Conservation (phyloP, 1,139 yeast genomes). For the Ashbya aceris region DNA sequence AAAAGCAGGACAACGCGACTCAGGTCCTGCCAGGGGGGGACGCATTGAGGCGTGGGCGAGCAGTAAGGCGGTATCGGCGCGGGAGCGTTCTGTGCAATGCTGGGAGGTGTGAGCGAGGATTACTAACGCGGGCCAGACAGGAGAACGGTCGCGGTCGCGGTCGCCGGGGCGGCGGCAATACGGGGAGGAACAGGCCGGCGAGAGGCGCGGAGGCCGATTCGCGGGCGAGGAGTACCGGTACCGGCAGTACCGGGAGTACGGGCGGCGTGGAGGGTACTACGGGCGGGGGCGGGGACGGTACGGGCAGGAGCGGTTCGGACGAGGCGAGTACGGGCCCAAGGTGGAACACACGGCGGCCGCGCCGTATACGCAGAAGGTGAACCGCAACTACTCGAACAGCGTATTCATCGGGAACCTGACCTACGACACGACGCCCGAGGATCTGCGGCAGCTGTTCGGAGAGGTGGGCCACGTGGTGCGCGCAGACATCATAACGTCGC, state of each 20-base stretch:
- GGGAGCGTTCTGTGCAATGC: no score
- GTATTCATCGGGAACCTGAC: conserved; percentile 70
- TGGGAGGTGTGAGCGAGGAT: no score
- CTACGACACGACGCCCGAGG: conserved; percentile 50
- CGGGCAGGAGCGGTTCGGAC: conserved; percentile 8
- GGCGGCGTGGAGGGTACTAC: conserved; percentile 4
- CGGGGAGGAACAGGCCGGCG: conserved; percentile 6
- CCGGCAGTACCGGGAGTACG: conserved; percentile 5
- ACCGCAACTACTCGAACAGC: conserved; percentile 61
- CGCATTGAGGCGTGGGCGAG: no score
- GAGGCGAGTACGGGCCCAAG: conserved; percentile 22
- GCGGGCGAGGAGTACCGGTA: not conserved
- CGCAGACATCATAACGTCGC: conserved; percentile 78
- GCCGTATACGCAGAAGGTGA: conserved; percentile 35
- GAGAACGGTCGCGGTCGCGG: conserved; percentile 7
- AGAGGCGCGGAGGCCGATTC: conserved; percentile 3
- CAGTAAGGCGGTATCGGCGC: no score
- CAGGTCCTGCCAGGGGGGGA: no score
- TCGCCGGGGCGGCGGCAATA: conserved; percentile 6
- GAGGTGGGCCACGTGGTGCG: conserved; percentile 64
- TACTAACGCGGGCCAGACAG: not conserved
- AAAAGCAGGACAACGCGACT: no score
- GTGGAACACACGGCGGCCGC: conserved; percentile 26
- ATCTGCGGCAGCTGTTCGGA: conserved; percentile 50
- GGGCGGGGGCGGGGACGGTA: conserved; percentile 12